Conservation (phyloP, 1,284 basidiomycete species). For the Mycena sp. region DNA sequence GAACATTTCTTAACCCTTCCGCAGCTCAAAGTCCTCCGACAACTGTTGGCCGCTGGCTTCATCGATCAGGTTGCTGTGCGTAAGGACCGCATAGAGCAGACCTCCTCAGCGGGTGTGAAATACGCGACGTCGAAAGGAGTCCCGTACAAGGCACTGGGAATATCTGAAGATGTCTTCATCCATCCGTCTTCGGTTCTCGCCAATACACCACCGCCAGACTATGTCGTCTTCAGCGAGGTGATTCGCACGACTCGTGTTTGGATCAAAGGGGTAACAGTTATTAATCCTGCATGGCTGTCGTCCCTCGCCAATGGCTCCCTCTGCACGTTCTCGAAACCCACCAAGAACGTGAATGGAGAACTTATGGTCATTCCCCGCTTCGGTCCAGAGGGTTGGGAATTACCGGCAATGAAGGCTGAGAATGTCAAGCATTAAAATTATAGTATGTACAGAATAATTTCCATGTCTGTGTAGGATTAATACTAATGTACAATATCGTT, state of each 20-base stretch:
- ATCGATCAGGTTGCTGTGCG: constrained; percentile 97
- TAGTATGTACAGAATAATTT: constrained; percentile 22
- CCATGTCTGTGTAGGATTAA: constrained; percentile 16
- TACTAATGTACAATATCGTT: constrained; percentile 26
- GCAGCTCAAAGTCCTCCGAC: constrained; percentile 91
- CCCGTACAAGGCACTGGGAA: constrained; percentile 86
- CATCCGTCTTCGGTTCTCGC: constrained; percentile 90
- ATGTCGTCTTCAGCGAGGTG: constrained; percentile 87
- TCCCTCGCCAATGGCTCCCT: constrained; percentile 81
- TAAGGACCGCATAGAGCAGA: constrained; percentile 82
- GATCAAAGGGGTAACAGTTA: constrained; percentile 89
- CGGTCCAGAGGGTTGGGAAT: constrained; percentile 85
- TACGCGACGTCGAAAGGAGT: constrained; percentile 84
- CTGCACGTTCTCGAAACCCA: constrained; percentile 91
- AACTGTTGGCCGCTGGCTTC: constrained; percentile 90
- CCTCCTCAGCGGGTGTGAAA: constrained; percentile 49
- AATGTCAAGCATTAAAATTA: constrained; percentile 24
- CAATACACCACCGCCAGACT: constrained; percentile 84
- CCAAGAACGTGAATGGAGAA: constrained; percentile 74
- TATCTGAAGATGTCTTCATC: constrained; percentile 91
- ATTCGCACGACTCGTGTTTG: constrained; percentile 81
- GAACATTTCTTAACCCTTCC: constrained; percentile 22
- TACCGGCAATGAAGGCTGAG: constrained; percentile 78
- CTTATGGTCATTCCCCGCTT: constrained; percentile 85
- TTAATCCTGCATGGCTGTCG: constrained; percentile 92